Conservation (phyloP, 257 asterid genomes). For the Linaria vulgaris region DNA sequence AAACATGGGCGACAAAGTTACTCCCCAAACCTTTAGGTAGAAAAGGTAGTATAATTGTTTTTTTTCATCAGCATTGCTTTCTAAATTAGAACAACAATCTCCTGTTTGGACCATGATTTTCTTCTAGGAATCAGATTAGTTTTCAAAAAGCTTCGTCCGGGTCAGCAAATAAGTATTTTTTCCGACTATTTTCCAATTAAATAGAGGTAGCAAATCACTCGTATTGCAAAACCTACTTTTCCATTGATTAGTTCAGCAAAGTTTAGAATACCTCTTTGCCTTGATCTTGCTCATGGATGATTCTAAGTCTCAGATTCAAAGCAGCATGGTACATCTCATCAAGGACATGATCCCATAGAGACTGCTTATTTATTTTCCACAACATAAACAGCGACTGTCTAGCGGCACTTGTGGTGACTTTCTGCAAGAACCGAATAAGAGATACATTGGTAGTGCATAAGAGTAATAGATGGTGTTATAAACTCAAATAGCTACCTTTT, state of each 20-base stretch:
- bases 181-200: background rate
- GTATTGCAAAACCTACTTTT: too few species aligned
- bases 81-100: background rate
- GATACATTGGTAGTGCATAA: background rate
- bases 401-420: constrained; percentile 35
- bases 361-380: constrained; percentile 56
- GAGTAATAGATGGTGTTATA: background rate
- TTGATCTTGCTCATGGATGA: constrained; percentile 57
- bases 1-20: background rate
- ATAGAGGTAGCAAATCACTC: background rate
- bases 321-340: constrained; percentile 92
- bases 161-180: background rate
- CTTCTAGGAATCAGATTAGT: background rate
- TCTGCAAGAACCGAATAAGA: constrained; percentile 41
- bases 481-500: background rate
- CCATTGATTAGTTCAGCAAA: too few species aligned
- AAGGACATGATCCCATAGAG: constrained; percentile 47
- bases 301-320: constrained; percentile 74
- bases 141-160: background rate
- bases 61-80: background rate
- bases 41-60: background rate
- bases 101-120: background rate
- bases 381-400: constrained; percentile 36
- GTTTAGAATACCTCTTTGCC: constrained; percentile 56
- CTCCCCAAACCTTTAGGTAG: background rate